These are phyloP conservation scores for Agrocybe praecox DNA, from an alignment of 768 basidiomycete species.

Conservation along the genomic window DNA sequence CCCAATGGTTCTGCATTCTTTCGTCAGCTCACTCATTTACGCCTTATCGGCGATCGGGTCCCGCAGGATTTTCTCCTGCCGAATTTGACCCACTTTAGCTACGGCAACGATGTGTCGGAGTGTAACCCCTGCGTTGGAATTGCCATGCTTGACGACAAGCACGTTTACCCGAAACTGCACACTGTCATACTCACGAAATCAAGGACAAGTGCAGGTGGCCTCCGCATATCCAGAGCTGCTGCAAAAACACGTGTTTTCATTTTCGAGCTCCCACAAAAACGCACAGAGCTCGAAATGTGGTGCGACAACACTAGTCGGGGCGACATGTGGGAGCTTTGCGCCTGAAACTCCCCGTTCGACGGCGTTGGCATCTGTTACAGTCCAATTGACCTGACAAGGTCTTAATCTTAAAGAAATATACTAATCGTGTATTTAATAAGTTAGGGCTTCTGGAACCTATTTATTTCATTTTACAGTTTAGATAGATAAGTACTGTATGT, in stretches of 20 bases:
- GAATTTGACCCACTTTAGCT: constrained; percentile 33
- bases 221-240: constrained; percentile 21
- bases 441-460: too few relatives aligned
- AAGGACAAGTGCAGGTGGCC: constrained; percentile 21
- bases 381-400: too few relatives aligned
- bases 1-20: constrained; percentile 29
- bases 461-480: too few relatives aligned
- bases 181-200: constrained; percentile 32
- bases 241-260: constrained; percentile 24
- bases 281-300: constrained; percentile 40
- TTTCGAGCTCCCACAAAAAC: constrained; percentile 26
- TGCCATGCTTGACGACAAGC: constrained; percentile 20
- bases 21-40: constrained; percentile 32
- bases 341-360: neutral
- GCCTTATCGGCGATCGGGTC: constrained; percentile 31
- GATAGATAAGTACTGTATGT: neutral
- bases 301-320: constrained; percentile 28
- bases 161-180: constrained; percentile 27
- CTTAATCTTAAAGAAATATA: too few relatives aligned
- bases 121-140: constrained; percentile 12
- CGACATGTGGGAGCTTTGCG: constrained; percentile 35
- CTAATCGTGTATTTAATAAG: too few relatives aligned
- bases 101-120: constrained; percentile 14
- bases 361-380: neutral
- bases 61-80: constrained; percentile 22